Evolutionary conservation across 495 filamentous ascomycete genomes (phyloP).

Genomic region (Annulohypoxylon bovei): DNA sequence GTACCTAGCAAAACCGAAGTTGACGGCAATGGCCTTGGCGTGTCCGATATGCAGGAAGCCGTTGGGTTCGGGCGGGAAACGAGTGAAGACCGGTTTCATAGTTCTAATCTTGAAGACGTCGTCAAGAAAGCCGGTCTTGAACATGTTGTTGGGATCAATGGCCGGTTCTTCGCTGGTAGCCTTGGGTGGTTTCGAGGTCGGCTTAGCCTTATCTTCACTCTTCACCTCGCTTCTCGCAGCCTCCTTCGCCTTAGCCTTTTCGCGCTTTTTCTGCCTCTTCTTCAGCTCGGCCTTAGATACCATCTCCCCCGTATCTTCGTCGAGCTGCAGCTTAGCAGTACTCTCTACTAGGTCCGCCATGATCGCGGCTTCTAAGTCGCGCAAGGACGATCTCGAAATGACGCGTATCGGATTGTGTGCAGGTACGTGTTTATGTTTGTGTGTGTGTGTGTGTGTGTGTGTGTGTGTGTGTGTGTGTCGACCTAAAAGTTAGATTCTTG

Average conservation of each 20-base stretch:
- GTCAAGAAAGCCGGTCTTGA: conserved; percentile 84
- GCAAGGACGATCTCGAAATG: neutral
- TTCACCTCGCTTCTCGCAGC: conserved; percentile 37
- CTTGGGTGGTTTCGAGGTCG: conserved; percentile 51
- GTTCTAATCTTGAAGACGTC: conserved; percentile 83
- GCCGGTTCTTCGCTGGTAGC: conserved; percentile 56
- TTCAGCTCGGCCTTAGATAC: conserved; percentile 73
- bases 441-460: neutral
- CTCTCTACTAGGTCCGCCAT: conserved; percentile 68
- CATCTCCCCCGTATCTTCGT: conserved; percentile 74
- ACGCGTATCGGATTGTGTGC: neutral
- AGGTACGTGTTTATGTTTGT: neutral
- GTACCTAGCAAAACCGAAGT: conserved; percentile 92
- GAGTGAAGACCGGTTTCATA: conserved; percentile 71
- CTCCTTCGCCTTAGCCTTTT: conserved; percentile 57
- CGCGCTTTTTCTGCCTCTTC: conserved; percentile 69
- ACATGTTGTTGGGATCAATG: conserved; percentile 76
- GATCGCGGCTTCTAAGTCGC: conserved; percentile 9
- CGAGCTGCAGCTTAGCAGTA: conserved; percentile 68
- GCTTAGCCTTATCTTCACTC: conserved; percentile 51
- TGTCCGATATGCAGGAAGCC: conserved; percentile 87
- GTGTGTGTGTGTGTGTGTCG: neutral
- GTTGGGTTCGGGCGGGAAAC: conserved; percentile 93
- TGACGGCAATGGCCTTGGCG: conserved; percentile 95
- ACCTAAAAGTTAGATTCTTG: neutral